Percentiles rank a stretch among this genome's conserved stretches.
Conservation (phyloP, 1,284 basidiomycete genomes). For the Sporisorium graminicola region DNA sequence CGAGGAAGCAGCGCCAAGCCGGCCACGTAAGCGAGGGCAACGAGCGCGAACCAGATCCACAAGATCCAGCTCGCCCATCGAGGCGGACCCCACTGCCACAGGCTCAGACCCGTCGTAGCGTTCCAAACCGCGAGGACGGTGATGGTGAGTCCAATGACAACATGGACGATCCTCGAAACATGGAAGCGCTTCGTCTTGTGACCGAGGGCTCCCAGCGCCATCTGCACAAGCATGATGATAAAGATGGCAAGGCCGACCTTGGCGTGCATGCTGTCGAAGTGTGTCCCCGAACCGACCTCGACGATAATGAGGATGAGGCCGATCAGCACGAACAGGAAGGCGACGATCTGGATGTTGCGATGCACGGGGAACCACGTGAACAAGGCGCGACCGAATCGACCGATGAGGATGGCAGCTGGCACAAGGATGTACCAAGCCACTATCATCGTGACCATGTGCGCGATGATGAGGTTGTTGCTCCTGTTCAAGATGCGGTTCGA, state of each 20-base stretch:
- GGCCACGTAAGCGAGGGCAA: constrained; percentile 44
- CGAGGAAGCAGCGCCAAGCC: constrained; percentile 48
- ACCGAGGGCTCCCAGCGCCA: constrained; percentile 75
- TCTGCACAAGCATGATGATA: constrained; percentile 76
- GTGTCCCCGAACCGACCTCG: constrained; percentile 15
- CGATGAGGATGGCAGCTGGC: constrained; percentile 76
- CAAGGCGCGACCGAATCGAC: constrained; percentile 75
- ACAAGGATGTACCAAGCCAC: constrained; percentile 76
- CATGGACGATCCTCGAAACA: constrained; percentile 45
- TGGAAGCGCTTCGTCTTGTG: constrained; percentile 70
- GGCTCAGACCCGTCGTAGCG: constrained; percentile 32
- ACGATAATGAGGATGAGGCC: constrained; percentile 75
- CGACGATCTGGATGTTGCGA: constrained; percentile 73
- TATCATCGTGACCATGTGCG: constrained; percentile 61
- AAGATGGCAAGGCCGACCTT: constrained; percentile 76
- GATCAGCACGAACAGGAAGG: constrained; percentile 73
- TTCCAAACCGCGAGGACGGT: constrained; percentile 50
- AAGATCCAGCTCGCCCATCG: constrained; percentile 38
- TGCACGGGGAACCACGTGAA: constrained; percentile 76
- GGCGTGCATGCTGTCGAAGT: constrained; percentile 67
- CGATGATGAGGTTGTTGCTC: constrained; percentile 47
- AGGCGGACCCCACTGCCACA: constrained; percentile 55
- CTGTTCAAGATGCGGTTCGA: constrained; percentile 30
- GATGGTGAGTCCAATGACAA: constrained; percentile 45
- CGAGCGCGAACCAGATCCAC: constrained; percentile 48